Conservation (phyloP, 139 green algal species). For the Micractinium sp. region DNA sequence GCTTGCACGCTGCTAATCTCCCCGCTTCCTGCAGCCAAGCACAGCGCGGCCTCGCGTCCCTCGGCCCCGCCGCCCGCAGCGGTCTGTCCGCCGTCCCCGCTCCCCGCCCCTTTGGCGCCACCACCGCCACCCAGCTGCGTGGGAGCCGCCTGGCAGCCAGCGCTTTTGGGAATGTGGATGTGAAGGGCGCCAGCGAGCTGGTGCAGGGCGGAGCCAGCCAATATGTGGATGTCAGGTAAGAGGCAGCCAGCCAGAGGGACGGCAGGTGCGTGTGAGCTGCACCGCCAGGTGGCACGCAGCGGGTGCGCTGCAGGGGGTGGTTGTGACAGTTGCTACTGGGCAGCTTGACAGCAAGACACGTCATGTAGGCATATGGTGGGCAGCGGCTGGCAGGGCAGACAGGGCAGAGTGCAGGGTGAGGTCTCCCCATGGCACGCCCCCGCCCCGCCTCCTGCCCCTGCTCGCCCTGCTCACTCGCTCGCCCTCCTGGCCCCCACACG, state of each 20-base stretch:
- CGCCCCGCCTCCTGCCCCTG: no score
- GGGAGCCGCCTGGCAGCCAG: background rate
- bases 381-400: no score
- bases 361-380: no score
- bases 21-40: background rate
- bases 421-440: no score
- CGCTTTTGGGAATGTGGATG: background rate
- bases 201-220: background rate
- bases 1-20: background rate
- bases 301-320: background rate
- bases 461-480: no score
- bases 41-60: background rate
- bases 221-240: constrained; percentile 23
- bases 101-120: background rate
- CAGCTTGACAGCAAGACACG: no score
- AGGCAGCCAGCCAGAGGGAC: background rate
- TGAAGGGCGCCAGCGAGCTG: background rate
- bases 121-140: background rate
- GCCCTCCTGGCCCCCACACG: no score
- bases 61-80: background rate
- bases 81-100: background rate
- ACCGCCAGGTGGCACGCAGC: background rate
- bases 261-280: background rate
- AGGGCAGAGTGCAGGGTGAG: no score
- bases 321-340: background rate